Evolutionary conservation across 768 basidiomycete species (phyloP).

Genomic region (Gautieria morchelliformis): DNA sequence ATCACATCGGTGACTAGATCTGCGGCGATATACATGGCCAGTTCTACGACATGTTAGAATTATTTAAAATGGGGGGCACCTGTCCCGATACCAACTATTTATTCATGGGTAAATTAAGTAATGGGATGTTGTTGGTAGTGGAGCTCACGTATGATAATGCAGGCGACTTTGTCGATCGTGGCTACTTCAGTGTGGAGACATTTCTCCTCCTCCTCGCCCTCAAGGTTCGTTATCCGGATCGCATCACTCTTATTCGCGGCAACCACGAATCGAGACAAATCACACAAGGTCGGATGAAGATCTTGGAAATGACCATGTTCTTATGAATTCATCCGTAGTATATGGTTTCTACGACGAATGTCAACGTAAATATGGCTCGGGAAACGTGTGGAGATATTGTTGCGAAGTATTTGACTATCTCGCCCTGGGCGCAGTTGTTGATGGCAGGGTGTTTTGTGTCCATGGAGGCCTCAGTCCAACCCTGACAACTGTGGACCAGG

Average conservation of each 20-base stretch:
- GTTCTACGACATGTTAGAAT: slow-evolving; percentile 92
- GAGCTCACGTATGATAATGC: slow-evolving; percentile 9
- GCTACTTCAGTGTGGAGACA: slow-evolving; percentile 95
- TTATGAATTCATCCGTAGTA: slow-evolving; percentile 26
- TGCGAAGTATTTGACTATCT: slow-evolving; percentile 99
- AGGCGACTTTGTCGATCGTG: slow-evolving; percentile 98
- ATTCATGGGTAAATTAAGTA: slow-evolving; percentile 69
- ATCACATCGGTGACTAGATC: slow-evolving; percentile 35
- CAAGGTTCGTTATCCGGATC: slow-evolving; percentile 95
- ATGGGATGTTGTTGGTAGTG: slow-evolving; percentile 3
- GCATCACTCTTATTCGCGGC: slow-evolving; percentile 92
- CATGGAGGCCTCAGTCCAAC: slow-evolving; percentile 94
- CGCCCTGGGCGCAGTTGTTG: slow-evolving; percentile 90
- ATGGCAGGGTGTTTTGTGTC: slow-evolving; percentile 94
- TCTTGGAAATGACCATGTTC: neutral
- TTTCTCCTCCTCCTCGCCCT: slow-evolving; percentile 89
- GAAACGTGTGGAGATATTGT: slow-evolving; percentile 96
- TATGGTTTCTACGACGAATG: slow-evolving; percentile 96
- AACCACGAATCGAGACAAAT: slow-evolving; percentile 98
- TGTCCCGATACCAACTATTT: slow-evolving; percentile 93
- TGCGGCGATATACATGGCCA: slow-evolving; percentile 97
- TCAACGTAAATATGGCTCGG: slow-evolving; percentile 87
- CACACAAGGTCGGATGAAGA: slow-evolving; percentile 49
- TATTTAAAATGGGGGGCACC: slow-evolving; percentile 87
- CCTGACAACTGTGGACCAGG: slow-evolving; percentile 81